phyloP scores from a whole-genome alignment of 1,284 basidiomycete species.

The Rhodotorula sp. region DNA sequence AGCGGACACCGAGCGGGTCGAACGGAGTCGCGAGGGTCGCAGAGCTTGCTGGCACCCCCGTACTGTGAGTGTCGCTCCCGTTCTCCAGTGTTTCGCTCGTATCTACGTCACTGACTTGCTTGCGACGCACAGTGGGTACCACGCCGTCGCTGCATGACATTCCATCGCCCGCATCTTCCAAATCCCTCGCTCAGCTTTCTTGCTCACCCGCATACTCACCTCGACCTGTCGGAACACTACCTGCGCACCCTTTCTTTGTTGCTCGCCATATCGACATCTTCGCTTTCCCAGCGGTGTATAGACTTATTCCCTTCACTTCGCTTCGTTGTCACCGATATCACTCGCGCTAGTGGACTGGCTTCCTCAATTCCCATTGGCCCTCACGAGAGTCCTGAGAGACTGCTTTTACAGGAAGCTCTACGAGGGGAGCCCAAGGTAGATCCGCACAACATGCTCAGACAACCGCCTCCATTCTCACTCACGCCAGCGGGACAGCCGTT shows the following conservation, averaged over 20 bases:
- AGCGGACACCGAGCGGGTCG: constrained; percentile 3
- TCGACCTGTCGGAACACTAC: neutral
- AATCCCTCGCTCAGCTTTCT: neutral
- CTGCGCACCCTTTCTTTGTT: neutral
- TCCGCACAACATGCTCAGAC: no score
- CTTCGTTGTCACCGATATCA: neutral
- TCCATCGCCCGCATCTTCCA: neutral
- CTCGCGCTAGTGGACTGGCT: neutral
- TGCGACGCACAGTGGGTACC: neutral
- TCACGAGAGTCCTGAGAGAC: no score
- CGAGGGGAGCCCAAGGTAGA: neutral
- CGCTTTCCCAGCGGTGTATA: neutral
- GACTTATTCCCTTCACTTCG: neutral
- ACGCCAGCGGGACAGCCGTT: constrained; percentile 11
- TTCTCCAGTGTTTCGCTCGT: neutral
- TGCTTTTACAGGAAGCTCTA: neutral
- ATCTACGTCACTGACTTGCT: neutral
- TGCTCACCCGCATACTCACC: neutral
- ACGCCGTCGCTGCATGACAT: constrained; percentile 6
- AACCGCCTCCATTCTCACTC: neutral
- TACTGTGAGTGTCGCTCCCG: neutral
- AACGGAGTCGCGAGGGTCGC: constrained; percentile 5
- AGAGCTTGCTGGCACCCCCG: neutral
- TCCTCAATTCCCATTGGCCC: no score
- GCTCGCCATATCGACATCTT: neutral